These are phyloP conservation scores for Aspergillus japonicus DNA, from an alignment of 2,329 filamentous ascomycete genomes.

Conservation along the genomic window DNA sequence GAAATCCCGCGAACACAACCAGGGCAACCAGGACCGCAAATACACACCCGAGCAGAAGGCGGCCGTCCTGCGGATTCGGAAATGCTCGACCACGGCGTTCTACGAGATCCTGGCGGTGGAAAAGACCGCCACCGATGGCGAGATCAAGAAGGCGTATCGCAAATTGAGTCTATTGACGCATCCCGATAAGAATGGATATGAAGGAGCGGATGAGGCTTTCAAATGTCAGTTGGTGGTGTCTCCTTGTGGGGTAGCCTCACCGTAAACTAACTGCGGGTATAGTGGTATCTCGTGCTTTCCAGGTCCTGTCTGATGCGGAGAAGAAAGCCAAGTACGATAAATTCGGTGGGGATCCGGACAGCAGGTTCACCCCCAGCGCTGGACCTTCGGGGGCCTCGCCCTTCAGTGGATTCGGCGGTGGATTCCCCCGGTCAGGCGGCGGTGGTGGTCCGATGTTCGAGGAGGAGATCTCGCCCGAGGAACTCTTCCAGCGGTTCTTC, in stretches of 20 bases:
- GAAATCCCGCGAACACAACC: conserved; percentile 49
- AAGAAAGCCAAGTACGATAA: conserved; percentile 87
- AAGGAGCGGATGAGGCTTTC: conserved; percentile 94
- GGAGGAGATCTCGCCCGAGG: conserved; percentile 91
- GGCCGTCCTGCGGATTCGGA: conserved; percentile 83
- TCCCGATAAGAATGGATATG: conserved; percentile 97
- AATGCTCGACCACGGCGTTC: conserved; percentile 81
- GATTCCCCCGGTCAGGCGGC: conserved; percentile 46
- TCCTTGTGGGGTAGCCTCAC: conserved; percentile 57
- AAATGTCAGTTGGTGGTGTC: conserved; percentile 61
- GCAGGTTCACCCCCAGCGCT: conserved; percentile 65
- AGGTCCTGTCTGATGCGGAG: conserved; percentile 87
- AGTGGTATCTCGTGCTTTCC: conserved; percentile 91
- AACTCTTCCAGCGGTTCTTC: conserved; percentile 97
- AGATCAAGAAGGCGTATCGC: conserved; percentile 97
- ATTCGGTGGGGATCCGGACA: conserved; percentile 90
- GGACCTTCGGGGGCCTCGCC: conserved; percentile 42
- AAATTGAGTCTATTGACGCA: conserved; percentile 93
- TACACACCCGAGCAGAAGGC: conserved; percentile 89
- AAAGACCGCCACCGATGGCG: conserved; percentile 67
- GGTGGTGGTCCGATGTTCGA: conserved; percentile 68
- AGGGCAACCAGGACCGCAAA: conserved; percentile 54
- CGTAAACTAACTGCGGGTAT: conserved; percentile 41
- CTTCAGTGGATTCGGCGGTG: conserved; percentile 48
- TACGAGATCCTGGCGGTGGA: conserved; percentile 89